A percentile compares a stretch with the other conserved stretches of the same genome.
phyloP scores from a whole-genome alignment of 2,329 filamentous ascomycete species.

The Albophoma yamanashiensis region DNA sequence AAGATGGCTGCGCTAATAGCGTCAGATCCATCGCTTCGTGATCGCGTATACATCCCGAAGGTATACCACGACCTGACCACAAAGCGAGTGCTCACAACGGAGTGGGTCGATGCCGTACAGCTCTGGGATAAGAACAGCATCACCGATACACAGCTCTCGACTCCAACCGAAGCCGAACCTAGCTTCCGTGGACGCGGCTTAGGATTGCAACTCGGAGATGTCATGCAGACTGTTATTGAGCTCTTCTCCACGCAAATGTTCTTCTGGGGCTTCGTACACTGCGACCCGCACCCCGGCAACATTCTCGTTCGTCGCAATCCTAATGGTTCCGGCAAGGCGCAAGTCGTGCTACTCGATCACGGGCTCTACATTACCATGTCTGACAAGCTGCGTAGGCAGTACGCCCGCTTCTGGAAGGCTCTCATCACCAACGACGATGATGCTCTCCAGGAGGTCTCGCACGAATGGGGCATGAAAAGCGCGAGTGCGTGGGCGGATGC shows the following conservation, averaged over 20 bases:
- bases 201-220: constrained; percentile 48
- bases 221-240: constrained; percentile 60
- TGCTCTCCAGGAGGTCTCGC: constrained; percentile 45
- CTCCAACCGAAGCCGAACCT: constrained; percentile 33
- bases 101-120: constrained; percentile 59
- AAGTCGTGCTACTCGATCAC: constrained; percentile 61
- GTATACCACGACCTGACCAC: constrained; percentile 48
- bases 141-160: constrained; percentile 21
- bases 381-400: constrained; percentile 49
- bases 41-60: constrained; percentile 55
- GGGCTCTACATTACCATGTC: constrained; percentile 58
- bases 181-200: constrained; percentile 29
- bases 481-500: constrained; percentile 56
- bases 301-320: constrained; percentile 57
- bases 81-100: constrained; percentile 56
- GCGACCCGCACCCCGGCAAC: constrained; percentile 56
- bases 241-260: constrained; percentile 64
- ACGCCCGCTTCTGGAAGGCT: constrained; percentile 49
- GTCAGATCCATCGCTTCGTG: constrained; percentile 45
- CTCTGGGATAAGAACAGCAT: constrained; percentile 58
- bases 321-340: constrained; percentile 15
- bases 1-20: constrained; percentile 46
- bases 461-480: constrained; percentile 53
- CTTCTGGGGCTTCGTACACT: constrained; percentile 57
- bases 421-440: constrained; percentile 56